Percentiles rank a stretch among this genome's conserved stretches.
phyloP scores from a whole-genome alignment of 768 basidiomycete species.

The Dacryopinax primogenitus region DNA sequence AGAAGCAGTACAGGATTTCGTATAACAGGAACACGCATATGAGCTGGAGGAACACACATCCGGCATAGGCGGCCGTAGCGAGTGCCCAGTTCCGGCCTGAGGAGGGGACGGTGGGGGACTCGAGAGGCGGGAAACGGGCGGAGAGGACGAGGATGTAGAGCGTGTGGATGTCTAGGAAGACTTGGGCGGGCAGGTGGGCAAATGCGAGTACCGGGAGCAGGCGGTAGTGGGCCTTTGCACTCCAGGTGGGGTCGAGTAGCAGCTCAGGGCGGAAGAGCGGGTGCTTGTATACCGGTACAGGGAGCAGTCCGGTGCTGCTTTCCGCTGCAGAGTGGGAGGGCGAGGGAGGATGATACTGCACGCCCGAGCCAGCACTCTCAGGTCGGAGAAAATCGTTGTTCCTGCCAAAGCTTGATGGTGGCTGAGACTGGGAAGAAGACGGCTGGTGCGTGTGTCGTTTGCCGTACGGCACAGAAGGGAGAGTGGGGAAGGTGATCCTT shows the following conservation, averaged over 20 bases:
- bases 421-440: no score
- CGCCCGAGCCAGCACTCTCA: no score
- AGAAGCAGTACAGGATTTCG: slow-evolving; percentile 22
- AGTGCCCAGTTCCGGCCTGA: slow-evolving; percentile 71
- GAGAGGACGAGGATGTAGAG: slow-evolving; percentile 73
- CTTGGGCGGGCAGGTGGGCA: slow-evolving; percentile 51
- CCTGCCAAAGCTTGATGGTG: no score
- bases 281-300: not conserved
- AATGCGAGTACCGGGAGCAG: slow-evolving; percentile 58
- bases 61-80: slow-evolving; percentile 68
- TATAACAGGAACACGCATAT: slow-evolving; percentile 61
- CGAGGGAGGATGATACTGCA: not conserved
- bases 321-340: not conserved
- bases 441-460: no score
- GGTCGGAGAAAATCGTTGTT: no score
- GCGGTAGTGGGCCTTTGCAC: slow-evolving; percentile 43
- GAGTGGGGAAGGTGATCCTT: not conserved
- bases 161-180: slow-evolving; percentile 81
- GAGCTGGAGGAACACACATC: slow-evolving; percentile 67
- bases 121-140: slow-evolving; percentile 50
- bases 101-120: slow-evolving; percentile 52
- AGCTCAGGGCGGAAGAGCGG: not conserved
- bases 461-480: no score
- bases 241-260: not conserved
- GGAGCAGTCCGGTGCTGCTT: not conserved